A percentile compares a stretch with the other conserved stretches of the same genome.
Evolutionary conservation across 108 stramenopile species (phyloP).

Genomic region (Hondaea fermentalgiana): DNA sequence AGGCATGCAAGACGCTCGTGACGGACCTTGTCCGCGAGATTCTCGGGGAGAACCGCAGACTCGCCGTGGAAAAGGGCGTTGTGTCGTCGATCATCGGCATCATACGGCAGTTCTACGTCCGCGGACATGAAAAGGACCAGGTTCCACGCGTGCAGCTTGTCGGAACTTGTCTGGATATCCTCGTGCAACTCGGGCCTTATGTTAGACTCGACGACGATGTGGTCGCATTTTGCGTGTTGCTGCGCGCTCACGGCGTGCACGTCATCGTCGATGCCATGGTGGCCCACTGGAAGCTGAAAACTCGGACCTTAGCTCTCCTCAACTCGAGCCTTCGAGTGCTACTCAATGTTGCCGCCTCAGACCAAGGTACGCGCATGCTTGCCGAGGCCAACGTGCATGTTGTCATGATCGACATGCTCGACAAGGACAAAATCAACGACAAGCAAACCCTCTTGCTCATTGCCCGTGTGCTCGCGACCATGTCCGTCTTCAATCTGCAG

Average conservation of each 20-base stretch:
- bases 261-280: not conserved
- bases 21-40: not conserved
- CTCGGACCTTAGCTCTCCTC: not conserved
- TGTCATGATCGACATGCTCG: not conserved
- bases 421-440: not conserved
- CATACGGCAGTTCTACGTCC: not conserved
- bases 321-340: not conserved
- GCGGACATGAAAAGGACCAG: not conserved
- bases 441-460: not conserved
- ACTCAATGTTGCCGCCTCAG: not conserved
- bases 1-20: not conserved
- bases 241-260: not conserved
- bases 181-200: not conserved
- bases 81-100: not conserved
- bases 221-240: not conserved
- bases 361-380: not conserved
- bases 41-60: not conserved
- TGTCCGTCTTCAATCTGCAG: not conserved
- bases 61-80: not conserved
- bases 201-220: not conserved
- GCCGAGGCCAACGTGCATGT: not conserved
- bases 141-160: not conserved
- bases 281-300: not conserved
- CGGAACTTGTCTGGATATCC: not conserved
- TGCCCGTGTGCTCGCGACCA: not conserved